These are phyloP conservation scores for Protomyces pachydermus DNA, from an alignment of 1,139 yeast species.

Conservation along the genomic window DNA sequence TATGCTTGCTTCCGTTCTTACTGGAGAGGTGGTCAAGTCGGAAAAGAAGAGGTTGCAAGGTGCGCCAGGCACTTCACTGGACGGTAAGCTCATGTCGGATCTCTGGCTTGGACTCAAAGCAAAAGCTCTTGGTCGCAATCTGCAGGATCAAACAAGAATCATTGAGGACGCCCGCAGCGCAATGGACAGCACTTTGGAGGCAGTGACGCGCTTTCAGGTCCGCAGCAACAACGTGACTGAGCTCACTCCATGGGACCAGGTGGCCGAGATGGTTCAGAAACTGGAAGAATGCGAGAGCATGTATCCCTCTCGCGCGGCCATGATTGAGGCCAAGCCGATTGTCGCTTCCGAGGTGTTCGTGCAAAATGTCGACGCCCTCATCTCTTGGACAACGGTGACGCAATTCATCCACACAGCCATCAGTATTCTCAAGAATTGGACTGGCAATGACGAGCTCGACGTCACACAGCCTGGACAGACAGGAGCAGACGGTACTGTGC, in stretches of 20 bases:
- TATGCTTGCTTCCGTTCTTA: slow-evolving; percentile 81
- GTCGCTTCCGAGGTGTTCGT: slow-evolving; percentile 63
- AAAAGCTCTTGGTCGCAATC: slow-evolving; percentile 71
- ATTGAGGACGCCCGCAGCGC: slow-evolving; percentile 67
- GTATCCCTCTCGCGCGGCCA: slow-evolving; percentile 75
- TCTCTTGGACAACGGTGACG: slow-evolving; percentile 78
- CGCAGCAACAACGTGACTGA: slow-evolving; percentile 40
- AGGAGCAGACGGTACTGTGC: slow-evolving; percentile 14
- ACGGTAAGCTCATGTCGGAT: slow-evolving; percentile 48
- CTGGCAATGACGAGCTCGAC: slow-evolving; percentile 76
- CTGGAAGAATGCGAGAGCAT: slow-evolving; percentile 67
- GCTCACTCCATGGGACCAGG: slow-evolving; percentile 44
- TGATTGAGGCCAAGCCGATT: slow-evolving; percentile 72
- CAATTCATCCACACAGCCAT: slow-evolving; percentile 61
- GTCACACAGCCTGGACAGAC: slow-evolving; percentile 42
- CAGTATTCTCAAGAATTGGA: slow-evolving; percentile 57
- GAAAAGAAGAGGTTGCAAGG: slow-evolving; percentile 61
- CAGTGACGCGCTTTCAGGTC: slow-evolving; percentile 59
- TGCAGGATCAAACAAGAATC: slow-evolving; percentile 70
- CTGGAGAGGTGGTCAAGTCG: slow-evolving; percentile 88
- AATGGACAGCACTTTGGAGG: slow-evolving; percentile 70
- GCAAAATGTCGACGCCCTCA: slow-evolving; percentile 65
- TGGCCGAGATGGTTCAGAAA: slow-evolving; percentile 52
- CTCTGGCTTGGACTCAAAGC: slow-evolving; percentile 80
- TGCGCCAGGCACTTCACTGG: slow-evolving; percentile 41